Evolutionary conservation across 495 filamentous ascomycete species (phyloP).

Genomic region (Letharia lupina): DNA sequence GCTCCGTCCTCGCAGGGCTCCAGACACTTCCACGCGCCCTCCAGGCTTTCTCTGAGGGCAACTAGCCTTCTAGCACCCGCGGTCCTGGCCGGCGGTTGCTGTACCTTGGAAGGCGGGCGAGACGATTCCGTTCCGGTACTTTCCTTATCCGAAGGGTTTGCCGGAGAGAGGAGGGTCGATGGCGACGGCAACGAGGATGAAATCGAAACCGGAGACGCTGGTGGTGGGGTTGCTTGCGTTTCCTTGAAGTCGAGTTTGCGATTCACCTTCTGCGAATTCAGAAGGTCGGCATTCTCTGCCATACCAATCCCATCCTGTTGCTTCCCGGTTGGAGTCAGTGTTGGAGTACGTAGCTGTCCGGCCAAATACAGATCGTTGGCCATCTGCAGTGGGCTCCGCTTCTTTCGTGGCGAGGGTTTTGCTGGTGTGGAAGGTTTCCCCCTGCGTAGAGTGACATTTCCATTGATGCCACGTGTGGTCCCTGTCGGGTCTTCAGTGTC

Average conservation of each 20-base stretch:
- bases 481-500: background rate
- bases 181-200: constrained; percentile 19
- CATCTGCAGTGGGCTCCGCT: constrained; percentile 15
- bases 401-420: constrained; percentile 14
- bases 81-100: background rate
- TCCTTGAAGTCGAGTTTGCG: constrained; percentile 16
- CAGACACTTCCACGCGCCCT: constrained; percentile 25
- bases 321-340: background rate
- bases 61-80: constrained; percentile 12
- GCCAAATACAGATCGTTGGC: background rate
- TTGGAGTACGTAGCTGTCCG: background rate
- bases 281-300: background rate
- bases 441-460: background rate
- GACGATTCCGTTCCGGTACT: background rate
- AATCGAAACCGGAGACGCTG: background rate
- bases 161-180: constrained; percentile 15
- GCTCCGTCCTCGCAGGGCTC: constrained; percentile 15
- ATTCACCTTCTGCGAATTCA: constrained; percentile 9
- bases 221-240: background rate
- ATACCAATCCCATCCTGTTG: background rate
- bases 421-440: background rate
- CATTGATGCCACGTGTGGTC: background rate
- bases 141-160: background rate
- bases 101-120: background rate
- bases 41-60: constrained; percentile 20